Conservation (phyloP, 495 filamentous ascomycete species). For the Chaetomium cochliodes region DNA sequence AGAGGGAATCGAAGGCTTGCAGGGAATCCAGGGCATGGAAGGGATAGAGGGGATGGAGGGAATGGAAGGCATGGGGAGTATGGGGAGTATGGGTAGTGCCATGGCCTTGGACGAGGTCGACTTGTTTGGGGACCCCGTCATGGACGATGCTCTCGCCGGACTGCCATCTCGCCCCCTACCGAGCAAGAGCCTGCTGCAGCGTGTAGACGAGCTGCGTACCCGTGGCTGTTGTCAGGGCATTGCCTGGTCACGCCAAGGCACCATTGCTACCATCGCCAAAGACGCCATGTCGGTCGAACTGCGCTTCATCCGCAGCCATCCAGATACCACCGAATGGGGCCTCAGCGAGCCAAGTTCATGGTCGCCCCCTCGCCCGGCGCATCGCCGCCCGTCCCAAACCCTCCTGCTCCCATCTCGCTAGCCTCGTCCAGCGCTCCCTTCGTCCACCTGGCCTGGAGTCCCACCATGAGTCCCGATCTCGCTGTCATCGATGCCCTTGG, state of each 20-base stretch:
- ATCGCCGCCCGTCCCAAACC: slow-evolving; percentile 44
- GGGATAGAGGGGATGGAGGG: slow-evolving; percentile 16
- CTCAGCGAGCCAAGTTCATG: slow-evolving; percentile 59
- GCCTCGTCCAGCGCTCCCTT: slow-evolving; percentile 49
- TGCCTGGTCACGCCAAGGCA: slow-evolving; percentile 86
- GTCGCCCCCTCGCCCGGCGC: slow-evolving; percentile 42
- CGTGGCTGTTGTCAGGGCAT: slow-evolving; percentile 83
- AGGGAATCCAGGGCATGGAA: slow-evolving; percentile 9
- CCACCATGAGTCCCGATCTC: slow-evolving; percentile 64
- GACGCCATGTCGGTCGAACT: slow-evolving; percentile 67
- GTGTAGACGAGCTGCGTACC: slow-evolving; percentile 74
- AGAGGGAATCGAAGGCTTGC: slow-evolving; percentile 6
- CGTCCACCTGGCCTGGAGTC: slow-evolving; percentile 78
- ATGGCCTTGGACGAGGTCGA: slow-evolving; percentile 68
- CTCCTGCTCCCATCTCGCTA: slow-evolving; percentile 37
- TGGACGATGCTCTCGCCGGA: slow-evolving; percentile 47
- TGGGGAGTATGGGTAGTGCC: slow-evolving; percentile 28
- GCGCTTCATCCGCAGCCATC: slow-evolving; percentile 66
- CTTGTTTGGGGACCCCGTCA: slow-evolving; percentile 70
- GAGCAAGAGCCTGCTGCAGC: slow-evolving; percentile 66
- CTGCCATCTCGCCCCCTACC: slow-evolving; percentile 48
- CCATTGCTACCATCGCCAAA: slow-evolving; percentile 77
- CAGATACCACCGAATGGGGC: slow-evolving; percentile 72
- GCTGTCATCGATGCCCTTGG: slow-evolving; percentile 74
- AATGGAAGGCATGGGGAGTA: slow-evolving; percentile 13